Evolutionary conservation across 805 yeast genomes (phyloP).

Genomic region (Saturnispora gosingensis): DNA sequence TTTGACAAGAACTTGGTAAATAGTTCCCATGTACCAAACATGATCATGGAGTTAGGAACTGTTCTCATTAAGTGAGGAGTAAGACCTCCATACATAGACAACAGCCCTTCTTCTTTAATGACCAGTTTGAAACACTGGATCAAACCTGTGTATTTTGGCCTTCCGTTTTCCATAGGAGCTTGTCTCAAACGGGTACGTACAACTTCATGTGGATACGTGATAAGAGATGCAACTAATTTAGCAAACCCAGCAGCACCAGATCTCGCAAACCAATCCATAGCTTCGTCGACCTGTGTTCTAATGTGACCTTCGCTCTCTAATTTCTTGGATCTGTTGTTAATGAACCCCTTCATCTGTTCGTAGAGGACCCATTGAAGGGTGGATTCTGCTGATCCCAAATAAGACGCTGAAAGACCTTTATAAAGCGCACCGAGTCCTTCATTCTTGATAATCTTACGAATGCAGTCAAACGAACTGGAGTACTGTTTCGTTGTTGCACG

Average conservation of each 20-base stretch:
- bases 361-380: conserved; percentile 94
- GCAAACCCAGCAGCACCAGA: conserved; percentile 98
- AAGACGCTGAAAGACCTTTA: conserved; percentile 89
- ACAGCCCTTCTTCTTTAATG: conserved; percentile 87
- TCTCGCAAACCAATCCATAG: conserved; percentile 88
- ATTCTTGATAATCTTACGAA: conserved; percentile 51
- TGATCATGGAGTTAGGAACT: conserved; percentile 94
- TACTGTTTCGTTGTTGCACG: conserved; percentile 56
- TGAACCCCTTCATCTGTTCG: conserved; percentile 81
- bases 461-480: conserved; percentile 79
- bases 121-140: conserved; percentile 78
- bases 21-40: conserved; percentile 99
- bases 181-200: conserved; percentile 93
- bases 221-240: conserved; percentile 81
- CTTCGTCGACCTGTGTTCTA: conserved; percentile 45
- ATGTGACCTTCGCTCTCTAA: conserved; percentile 30
- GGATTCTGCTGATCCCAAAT: conserved; percentile 86
- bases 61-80: conserved; percentile 96
- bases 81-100: conserved; percentile 92
- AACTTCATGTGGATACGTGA: conserved; percentile 96
- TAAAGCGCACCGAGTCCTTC: conserved; percentile 82
- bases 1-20: conserved; percentile 49
- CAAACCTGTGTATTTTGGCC: conserved; percentile 81
- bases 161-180: conserved; percentile 64
- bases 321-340: conserved; percentile 40